Conservation (phyloP, 1,139 yeast genomes). For the Lizanozyma gosingica region DNA sequence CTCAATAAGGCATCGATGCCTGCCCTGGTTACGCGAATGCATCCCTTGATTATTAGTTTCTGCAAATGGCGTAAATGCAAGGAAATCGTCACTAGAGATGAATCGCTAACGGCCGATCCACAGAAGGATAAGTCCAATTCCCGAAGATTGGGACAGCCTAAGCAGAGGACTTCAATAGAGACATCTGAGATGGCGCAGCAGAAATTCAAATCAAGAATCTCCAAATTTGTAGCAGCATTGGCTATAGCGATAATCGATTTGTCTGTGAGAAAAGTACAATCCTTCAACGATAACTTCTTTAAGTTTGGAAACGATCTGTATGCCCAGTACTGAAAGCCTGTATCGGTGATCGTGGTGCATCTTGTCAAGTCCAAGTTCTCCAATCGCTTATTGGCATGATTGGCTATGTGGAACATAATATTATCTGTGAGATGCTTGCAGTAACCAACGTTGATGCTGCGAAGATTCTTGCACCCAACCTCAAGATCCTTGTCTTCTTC, state of each 20-base stretch:
- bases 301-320: conserved; percentile 45
- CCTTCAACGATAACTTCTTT: conserved; percentile 46
- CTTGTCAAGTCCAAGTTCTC: conserved; percentile 56
- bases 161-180: conserved; percentile 54
- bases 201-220: conserved; percentile 52
- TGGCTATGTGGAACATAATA: conserved; percentile 55
- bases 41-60: conserved; percentile 50
- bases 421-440: conserved; percentile 68
- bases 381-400: conserved; percentile 46
- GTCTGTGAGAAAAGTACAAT: conserved; percentile 68
- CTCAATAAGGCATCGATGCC: conserved; percentile 61
- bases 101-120: conserved; percentile 73
- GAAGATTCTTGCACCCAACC: conserved; percentile 53
- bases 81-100: conserved; percentile 55
- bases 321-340: conserved; percentile 62
- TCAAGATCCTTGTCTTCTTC: conserved; percentile 13
- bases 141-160: conserved; percentile 51
- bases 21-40: conserved; percentile 65
- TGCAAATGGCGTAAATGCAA: conserved; percentile 42
- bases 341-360: conserved; percentile 70
- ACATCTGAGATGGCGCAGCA: conserved; percentile 70
- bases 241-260: conserved; percentile 55
- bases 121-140: conserved; percentile 59
- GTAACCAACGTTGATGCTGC: conserved; percentile 49
- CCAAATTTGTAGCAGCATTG: conserved; percentile 49